Conservation (phyloP, 805 yeast species). For the Hagleromyces aurorensis region DNA sequence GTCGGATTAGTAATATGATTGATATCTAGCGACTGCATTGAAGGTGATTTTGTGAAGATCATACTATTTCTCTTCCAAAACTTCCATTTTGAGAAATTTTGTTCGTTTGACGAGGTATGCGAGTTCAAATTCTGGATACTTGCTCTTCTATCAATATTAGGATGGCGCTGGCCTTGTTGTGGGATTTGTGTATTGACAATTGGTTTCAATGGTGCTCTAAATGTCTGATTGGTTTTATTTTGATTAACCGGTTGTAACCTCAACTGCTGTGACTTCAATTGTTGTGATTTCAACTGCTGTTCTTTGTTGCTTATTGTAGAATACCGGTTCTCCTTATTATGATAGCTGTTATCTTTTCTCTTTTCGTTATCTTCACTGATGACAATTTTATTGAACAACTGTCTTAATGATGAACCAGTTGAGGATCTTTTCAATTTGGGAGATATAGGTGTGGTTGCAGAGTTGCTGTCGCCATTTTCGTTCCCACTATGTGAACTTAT, state of each 20-base stretch:
- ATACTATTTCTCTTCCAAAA: slow-evolving; percentile 28
- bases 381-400: slow-evolving; percentile 24
- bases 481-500: not conserved
- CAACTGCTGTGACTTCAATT: no score
- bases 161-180: no score
- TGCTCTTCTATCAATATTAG: no score
- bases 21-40: slow-evolving; percentile 8
- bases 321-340: slow-evolving; percentile 5
- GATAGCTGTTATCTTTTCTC: slow-evolving; percentile 5
- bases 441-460: slow-evolving; percentile 8
- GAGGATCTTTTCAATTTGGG: slow-evolving; percentile 21
- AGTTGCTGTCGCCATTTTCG: slow-evolving; percentile 3
- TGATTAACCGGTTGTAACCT: slow-evolving; percentile 2
- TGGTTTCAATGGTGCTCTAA: slow-evolving; percentile 13
- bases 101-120: not conserved
- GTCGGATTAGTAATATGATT: slow-evolving; percentile 1
- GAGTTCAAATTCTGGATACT: no score
- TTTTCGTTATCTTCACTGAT: slow-evolving; percentile 20
- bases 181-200: slow-evolving; percentile 7
- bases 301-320: no score
- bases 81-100: slow-evolving; percentile 23
- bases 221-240: slow-evolving; percentile 6
- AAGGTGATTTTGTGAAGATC: slow-evolving; percentile 10
- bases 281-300: no score
- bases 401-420: slow-evolving; percentile 28